Conservation (phyloP, 768 basidiomycete species). For the Omphalotus guepiniiformis region DNA sequence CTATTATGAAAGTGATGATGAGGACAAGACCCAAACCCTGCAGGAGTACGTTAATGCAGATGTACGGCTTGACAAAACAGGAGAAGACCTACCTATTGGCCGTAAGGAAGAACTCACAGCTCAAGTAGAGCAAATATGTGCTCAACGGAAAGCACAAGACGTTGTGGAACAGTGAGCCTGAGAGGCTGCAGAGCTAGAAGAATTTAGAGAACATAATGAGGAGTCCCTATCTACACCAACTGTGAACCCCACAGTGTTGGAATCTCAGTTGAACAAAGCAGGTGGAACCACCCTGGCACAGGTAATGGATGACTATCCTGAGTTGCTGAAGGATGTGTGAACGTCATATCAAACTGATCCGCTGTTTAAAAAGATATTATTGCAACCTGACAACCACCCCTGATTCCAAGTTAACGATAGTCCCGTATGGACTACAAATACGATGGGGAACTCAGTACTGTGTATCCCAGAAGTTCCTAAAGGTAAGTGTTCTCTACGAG, state of each 20-base stretch:
- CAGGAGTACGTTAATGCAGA: slow-evolving; percentile 20
- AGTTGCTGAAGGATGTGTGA: background rate
- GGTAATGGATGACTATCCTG: background rate
- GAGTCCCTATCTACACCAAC: too few relatives aligned
- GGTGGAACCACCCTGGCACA: background rate
- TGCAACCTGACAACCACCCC: slow-evolving; percentile 9
- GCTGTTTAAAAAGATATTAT: slow-evolving; percentile 5
- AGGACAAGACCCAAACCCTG: slow-evolving; percentile 8
- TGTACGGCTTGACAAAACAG: slow-evolving; percentile 15
- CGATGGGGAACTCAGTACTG: background rate
- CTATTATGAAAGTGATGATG: slow-evolving; percentile 24
- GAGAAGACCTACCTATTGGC: background rate
- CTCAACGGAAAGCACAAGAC: background rate
- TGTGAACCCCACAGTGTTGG: slow-evolving; percentile 1
- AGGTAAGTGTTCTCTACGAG: slow-evolving; percentile 1
- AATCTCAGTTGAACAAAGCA: background rate
- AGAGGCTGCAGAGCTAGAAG: background rate
- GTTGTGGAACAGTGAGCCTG: background rate
- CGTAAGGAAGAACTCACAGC: background rate
- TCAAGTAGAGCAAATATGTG: background rate
- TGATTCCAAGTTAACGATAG: background rate
- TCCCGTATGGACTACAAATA: slow-evolving; percentile 5
- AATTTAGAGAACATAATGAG: background rate
- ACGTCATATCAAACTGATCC: background rate
- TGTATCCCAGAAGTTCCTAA: background rate